Percentiles rank a stretch among this genome's conserved stretches.
Evolutionary conservation across 2,329 filamentous ascomycete species (phyloP).

Genomic region (Aspergillus vadensis): DNA sequence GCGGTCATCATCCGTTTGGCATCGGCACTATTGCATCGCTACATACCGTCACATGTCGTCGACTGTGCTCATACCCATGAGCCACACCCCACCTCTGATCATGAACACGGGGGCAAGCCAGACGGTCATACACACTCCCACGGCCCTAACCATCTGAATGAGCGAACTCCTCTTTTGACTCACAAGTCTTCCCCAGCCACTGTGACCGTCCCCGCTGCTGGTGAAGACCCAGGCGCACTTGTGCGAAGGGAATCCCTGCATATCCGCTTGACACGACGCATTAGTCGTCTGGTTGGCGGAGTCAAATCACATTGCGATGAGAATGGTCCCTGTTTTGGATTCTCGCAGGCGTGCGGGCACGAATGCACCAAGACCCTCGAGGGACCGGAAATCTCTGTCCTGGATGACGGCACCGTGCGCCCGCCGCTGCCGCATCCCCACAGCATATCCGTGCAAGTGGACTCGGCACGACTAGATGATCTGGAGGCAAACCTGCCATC

Average conservation of each 20-base stretch:
- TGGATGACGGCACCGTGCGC: slow-evolving; percentile 19
- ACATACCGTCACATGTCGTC: slow-evolving; percentile 53
- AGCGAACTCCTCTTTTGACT: slow-evolving; percentile 35
- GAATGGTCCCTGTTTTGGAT: slow-evolving; percentile 62
- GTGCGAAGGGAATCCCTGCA: slow-evolving; percentile 36
- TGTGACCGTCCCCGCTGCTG: slow-evolving; percentile 14
- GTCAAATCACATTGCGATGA: slow-evolving; percentile 57
- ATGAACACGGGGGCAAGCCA: slow-evolving; percentile 32
- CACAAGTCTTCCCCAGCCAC: slow-evolving; percentile 28
- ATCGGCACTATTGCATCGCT: slow-evolving; percentile 48
- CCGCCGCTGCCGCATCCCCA: slow-evolving; percentile 19
- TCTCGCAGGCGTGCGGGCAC: slow-evolving; percentile 61
- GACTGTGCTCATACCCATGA: slow-evolving; percentile 52
- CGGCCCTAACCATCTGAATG: slow-evolving; percentile 19
- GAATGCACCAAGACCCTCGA: slow-evolving; percentile 58
- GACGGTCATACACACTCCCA: slow-evolving; percentile 23
- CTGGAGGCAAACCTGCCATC: slow-evolving; percentile 12
- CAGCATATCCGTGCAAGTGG: slow-evolving; percentile 21
- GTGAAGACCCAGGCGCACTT: slow-evolving; percentile 17
- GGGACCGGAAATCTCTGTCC: slow-evolving; percentile 13
- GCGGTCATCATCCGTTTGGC: slow-evolving; percentile 50
- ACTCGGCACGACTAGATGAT: slow-evolving; percentile 15
- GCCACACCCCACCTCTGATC: slow-evolving; percentile 37
- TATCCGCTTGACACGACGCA: slow-evolving; percentile 38
- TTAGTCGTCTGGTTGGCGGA: slow-evolving; percentile 54